These are phyloP conservation scores for Purshia tridentata DNA, from an alignment of 306 rosid species.

Conservation along the genomic window DNA sequence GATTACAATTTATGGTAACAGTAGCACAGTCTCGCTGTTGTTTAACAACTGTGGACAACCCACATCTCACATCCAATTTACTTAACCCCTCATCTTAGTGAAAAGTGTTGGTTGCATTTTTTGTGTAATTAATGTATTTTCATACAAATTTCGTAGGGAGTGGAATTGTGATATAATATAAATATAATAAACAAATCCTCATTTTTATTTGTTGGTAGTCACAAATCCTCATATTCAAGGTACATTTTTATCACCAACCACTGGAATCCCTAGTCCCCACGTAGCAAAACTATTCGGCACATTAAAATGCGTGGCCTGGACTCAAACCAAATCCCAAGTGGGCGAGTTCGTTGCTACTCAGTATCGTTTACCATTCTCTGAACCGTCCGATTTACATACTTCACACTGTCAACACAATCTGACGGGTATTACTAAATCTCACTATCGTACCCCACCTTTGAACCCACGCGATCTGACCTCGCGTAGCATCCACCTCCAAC, in stretches of 20 bases:
- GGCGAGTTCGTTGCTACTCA: neutral
- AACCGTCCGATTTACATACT: conserved; percentile 12
- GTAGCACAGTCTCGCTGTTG: too few species aligned
- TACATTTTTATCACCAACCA: conserved; percentile 21
- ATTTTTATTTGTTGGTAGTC: too few species aligned
- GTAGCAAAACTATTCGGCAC: conserved; percentile 11
- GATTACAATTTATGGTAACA: too few species aligned
- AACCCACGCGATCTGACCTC: conserved; percentile 1
- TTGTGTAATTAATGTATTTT: too few species aligned
- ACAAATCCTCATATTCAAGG: neutral
- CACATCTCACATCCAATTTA: too few species aligned
- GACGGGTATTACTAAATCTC: neutral
- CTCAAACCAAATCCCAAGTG: neutral
- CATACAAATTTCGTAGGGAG: too few species aligned
- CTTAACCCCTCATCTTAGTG: too few species aligned
- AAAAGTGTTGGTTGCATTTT: too few species aligned
- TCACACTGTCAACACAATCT: neutral
- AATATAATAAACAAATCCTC: neutral
- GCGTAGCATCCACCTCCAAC: neutral
- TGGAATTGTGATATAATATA: neutral
- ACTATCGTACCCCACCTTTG: neutral
- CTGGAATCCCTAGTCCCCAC: conserved; percentile 18
- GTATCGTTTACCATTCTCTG: neutral
- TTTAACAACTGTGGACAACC: too few species aligned
- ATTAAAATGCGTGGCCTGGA: conserved; percentile 21